Base-by-base conservation (phyloP, 495 filamentous ascomycete genomes). In the Tetracladium setigerum region DNA sequence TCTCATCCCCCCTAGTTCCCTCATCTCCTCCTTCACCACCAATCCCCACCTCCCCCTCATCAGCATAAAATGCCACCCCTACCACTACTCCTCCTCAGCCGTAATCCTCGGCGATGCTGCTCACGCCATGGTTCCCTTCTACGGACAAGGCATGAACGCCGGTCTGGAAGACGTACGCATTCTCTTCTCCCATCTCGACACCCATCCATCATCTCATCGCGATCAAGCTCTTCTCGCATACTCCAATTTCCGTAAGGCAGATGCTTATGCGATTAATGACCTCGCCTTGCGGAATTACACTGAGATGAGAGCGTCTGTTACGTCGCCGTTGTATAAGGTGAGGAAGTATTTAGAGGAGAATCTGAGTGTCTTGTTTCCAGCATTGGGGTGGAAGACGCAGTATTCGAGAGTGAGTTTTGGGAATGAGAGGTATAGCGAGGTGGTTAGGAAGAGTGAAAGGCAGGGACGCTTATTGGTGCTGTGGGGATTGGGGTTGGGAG, bases 91-190 rank as follows among this genome's bases (percentile, higher is more conserved):
- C 32, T 76, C 79, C 24, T 84, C 81, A n/a, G 86, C 71, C 17
- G 87, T 94, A 44, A 86, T 98, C 48, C 56, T 98, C 35, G 92
- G 92, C 41, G 92, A 98, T 58, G 89, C 92, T 17, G 92, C 92
- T 6, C 94, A 98, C 65, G 94, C 92, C 39, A 95, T 98, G 78
- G 88, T 98, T 0, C 92, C 94, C 1, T 98, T 97, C 70, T 87
- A 92, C 67, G 84, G 86, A 16, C 84, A 97, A 58, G 84, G 87
- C 39, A 86, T 94, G 71, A 89, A 98, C 62, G 79, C 92, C 15
- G 82, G 88, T 1, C 75, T 98, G 46, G 83, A 92, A 63, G 82
- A 95, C 61, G 80, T 92, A 30, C 72, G 82, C n/a, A 76, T 90
- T 34, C 76, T 96, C 10, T 86, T 95, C 58, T 72, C 83, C 35